Evolutionary conservation across 1,284 basidiomycete species (phyloP).

Genomic region (Ganoderma lingzhi): DNA sequence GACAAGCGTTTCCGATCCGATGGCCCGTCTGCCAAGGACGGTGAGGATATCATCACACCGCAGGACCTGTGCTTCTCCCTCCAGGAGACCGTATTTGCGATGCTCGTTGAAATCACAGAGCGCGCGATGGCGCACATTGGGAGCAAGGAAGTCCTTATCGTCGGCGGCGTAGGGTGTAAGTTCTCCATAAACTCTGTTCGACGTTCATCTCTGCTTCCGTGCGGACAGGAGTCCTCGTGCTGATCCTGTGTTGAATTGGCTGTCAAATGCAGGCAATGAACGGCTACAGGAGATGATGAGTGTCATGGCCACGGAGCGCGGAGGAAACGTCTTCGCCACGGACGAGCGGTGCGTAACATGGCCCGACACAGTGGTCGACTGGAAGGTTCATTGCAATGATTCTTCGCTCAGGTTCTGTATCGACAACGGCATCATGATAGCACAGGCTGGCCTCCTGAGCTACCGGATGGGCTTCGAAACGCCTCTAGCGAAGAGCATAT

Average conservation of each 20-base stretch:
- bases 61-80: constrained; percentile 97
- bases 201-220: constrained; percentile 7
- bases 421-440: constrained; percentile 99
- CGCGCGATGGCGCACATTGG: constrained; percentile 99
- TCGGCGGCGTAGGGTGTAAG: constrained; percentile 98
- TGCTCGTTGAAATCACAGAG: constrained; percentile 99
- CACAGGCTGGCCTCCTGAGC: constrained; percentile 93
- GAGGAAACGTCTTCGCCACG: constrained; percentile 92
- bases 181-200: constrained; percentile 32
- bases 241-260: constrained; percentile 1
- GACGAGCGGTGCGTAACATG: constrained; percentile 82
- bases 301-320: constrained; percentile 92
- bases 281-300: constrained; percentile 99
- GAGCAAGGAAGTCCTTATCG: constrained; percentile 95
- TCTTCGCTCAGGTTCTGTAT: constrained; percentile 87
- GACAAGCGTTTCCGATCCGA: constrained; percentile 77
- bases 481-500: constrained; percentile 80
- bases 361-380: constrained; percentile 16
- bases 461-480: constrained; percentile 93
- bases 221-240: not conserved
- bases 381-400: constrained; percentile 13
- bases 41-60: constrained; percentile 84
- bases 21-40: constrained; percentile 46
- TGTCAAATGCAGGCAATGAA: constrained; percentile 73
- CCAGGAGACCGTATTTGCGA: constrained; percentile 97